A percentile compares a stretch with the other conserved stretches of the same genome.
Evolutionary conservation across 805 yeast genomes (phyloP).

Genomic region (Ogataea paraovalis): DNA sequence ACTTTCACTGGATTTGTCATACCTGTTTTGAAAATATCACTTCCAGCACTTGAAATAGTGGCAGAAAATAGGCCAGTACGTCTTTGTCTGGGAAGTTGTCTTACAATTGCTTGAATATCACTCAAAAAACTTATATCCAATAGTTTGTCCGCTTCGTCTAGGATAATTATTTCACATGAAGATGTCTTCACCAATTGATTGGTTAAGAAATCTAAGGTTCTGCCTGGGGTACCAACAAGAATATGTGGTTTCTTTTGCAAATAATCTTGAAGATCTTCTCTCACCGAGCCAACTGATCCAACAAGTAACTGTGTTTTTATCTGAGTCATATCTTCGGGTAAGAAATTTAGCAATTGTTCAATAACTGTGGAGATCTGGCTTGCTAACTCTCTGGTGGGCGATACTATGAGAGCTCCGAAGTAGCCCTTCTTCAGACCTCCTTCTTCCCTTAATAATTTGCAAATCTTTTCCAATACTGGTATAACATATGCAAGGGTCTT

Average conservation of each 20-base stretch:
- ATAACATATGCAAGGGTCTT: slow-evolving; percentile 87
- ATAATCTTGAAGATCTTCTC: slow-evolving; percentile 69
- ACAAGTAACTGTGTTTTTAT: slow-evolving; percentile 60
- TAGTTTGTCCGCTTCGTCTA: slow-evolving; percentile 92
- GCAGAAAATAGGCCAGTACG: slow-evolving; percentile 94
- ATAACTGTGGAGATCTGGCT: slow-evolving; percentile 69
- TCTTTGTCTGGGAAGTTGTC: slow-evolving; percentile 79
- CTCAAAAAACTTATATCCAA: slow-evolving; percentile 71
- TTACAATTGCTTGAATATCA: slow-evolving; percentile 65
- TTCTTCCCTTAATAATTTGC: slow-evolving; percentile 23
- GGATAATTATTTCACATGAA: slow-evolving; percentile 66
- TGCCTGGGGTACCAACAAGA: slow-evolving; percentile 89
- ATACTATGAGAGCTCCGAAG: slow-evolving; percentile 64
- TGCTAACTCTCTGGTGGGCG: slow-evolving; percentile 67
- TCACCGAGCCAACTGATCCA: slow-evolving; percentile 57
- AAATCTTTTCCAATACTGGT: slow-evolving; percentile 71
- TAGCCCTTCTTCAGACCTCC: slow-evolving; percentile 50
- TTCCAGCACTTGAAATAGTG: slow-evolving; percentile 80
- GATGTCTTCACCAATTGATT: slow-evolving; percentile 54
- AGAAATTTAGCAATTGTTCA: slow-evolving; percentile 49
- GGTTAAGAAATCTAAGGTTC: slow-evolving; percentile 69
- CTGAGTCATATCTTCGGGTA: slow-evolving; percentile 40
- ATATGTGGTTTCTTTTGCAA: slow-evolving; percentile 60
- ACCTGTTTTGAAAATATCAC: slow-evolving; percentile 77
- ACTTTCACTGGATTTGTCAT: slow-evolving; percentile 90